Percentiles rank a stretch among this genome's conserved stretches.
These are phyloP conservation scores for Ogataea naganishii DNA, from an alignment of 805 yeast species.

Conservation along the genomic window DNA sequence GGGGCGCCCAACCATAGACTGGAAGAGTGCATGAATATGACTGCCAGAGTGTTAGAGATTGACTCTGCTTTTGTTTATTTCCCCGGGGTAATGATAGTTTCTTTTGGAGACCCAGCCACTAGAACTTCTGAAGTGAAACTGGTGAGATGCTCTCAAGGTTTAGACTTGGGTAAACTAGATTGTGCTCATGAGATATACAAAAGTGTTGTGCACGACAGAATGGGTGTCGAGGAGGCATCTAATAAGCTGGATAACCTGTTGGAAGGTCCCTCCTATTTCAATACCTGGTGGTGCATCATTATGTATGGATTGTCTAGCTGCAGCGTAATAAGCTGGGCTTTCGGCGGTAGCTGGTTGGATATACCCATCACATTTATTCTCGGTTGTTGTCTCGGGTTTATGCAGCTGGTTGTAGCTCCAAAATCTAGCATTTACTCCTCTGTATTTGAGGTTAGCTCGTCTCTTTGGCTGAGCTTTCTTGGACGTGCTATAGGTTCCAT, in stretches of 20 bases:
- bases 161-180: slow-evolving; percentile 72
- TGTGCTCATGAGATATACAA: slow-evolving; percentile 81
- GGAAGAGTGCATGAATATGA: slow-evolving; percentile 89
- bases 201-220: slow-evolving; percentile 79
- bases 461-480: slow-evolving; percentile 78
- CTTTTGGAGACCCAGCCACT: slow-evolving; percentile 90
- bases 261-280: slow-evolving; percentile 49
- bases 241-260: slow-evolving; percentile 60
- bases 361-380: slow-evolving; percentile 75
- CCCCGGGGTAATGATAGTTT: slow-evolving; percentile 92
- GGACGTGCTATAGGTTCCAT: slow-evolving; percentile 90
- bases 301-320: slow-evolving; percentile 77
- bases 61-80: slow-evolving; percentile 89
- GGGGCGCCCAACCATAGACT: slow-evolving; percentile 96
- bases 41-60: slow-evolving; percentile 84
- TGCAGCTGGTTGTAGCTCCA: slow-evolving; percentile 77
- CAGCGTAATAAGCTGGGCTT: slow-evolving; percentile 79
- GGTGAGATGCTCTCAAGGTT: slow-evolving; percentile 83
- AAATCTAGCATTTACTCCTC: slow-evolving; percentile 76
- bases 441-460: slow-evolving; percentile 87
- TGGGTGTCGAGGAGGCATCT: slow-evolving; percentile 85
- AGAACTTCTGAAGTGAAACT: slow-evolving; percentile 92
- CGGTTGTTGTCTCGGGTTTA: slow-evolving; percentile 73
- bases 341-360: slow-evolving; percentile 83
- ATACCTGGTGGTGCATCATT: slow-evolving; percentile 70